Evolutionary conservation across 139 green algal genomes (phyloP).

Genomic region (Choricystis sp.): DNA sequence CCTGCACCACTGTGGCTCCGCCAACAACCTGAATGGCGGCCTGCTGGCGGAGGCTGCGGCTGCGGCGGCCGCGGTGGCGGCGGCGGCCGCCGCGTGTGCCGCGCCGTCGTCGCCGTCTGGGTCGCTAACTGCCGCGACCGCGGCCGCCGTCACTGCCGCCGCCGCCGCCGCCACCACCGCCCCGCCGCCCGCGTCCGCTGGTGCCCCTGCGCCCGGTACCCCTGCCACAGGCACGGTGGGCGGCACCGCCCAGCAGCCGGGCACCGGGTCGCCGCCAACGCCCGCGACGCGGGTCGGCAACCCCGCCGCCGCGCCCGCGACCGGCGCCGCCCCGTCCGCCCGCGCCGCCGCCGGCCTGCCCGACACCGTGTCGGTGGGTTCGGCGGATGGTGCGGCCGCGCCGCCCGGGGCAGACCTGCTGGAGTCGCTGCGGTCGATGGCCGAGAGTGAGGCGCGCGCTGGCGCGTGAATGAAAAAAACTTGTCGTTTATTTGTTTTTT

Average conservation of each 20-base stretch:
- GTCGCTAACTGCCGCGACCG: too few relatives aligned
- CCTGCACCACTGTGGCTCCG: neutral
- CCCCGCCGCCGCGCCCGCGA: too few relatives aligned
- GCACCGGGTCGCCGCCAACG: too few relatives aligned
- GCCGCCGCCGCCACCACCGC: too few relatives aligned
- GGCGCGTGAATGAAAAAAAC: neutral
- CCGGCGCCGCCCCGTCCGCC: too few relatives aligned
- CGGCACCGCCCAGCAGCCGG: too few relatives aligned
- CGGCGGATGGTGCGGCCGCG: neutral
- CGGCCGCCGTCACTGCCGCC: too few relatives aligned
- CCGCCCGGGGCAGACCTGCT: neutral
- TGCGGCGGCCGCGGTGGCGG: neutral
- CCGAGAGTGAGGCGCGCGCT: neutral
- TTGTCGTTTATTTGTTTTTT: neutral
- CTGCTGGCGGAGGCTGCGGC: neutral
- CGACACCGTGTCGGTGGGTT: neutral
- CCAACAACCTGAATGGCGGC: neutral
- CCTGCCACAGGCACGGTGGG: too few relatives aligned
- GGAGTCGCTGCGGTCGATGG: neutral
- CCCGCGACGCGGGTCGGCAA: too few relatives aligned
- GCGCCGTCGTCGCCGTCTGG: neutral
- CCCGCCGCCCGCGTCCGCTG: too few relatives aligned
- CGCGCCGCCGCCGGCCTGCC: neutral
- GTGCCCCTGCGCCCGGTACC: too few relatives aligned
- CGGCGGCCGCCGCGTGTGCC: neutral